These are phyloP conservation scores for Kodamaea hsintzibuensis DNA, from an alignment of 805 yeast species.

Conservation along the genomic window DNA sequence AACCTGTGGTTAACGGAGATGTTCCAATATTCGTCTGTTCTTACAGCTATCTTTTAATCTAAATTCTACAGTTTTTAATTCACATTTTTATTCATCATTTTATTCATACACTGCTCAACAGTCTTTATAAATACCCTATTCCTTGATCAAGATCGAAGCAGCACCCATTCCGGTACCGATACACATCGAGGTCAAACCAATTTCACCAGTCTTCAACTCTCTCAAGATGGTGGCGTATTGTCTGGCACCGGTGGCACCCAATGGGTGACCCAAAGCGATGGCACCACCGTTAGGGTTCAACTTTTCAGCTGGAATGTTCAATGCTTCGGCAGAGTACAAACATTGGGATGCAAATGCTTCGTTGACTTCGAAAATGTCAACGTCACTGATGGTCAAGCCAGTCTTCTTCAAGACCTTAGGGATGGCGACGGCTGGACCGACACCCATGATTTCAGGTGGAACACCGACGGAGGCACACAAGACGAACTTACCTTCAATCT, in stretches of 20 bases:
- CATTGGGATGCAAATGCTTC: constrained; percentile 98
- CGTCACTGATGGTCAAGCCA: constrained; percentile 62
- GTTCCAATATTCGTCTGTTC: too few species aligned
- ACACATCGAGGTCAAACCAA: constrained; percentile 95
- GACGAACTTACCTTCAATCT: constrained; percentile 77
- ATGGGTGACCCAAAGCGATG: constrained; percentile 93
- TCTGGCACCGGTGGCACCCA: constrained; percentile 70
- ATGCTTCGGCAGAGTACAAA: constrained; percentile 65
- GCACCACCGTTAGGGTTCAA: constrained; percentile 95
- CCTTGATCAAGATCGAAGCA: constrained; percentile 81
- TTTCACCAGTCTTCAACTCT: constrained; percentile 74
- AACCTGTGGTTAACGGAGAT: too few species aligned
- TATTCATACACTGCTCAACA: neutral
- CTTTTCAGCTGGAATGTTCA: constrained; percentile 60
- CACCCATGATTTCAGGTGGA: constrained; percentile 97
- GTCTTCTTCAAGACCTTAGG: constrained; percentile 72
- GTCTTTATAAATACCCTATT: constrained; percentile 39
- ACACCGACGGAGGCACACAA: constrained; percentile 85
- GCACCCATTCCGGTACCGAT: constrained; percentile 99
- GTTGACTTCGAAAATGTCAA: constrained; percentile 82
- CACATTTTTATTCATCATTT: neutral
- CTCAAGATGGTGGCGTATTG: constrained; percentile 86
- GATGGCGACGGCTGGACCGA: constrained; percentile 96
- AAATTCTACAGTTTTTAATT: neutral
- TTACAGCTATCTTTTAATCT: too few species aligned